Base-by-base conservation (phyloP, 2,329 filamentous ascomycete genomes). In the Botrytis byssoidea region DNA sequence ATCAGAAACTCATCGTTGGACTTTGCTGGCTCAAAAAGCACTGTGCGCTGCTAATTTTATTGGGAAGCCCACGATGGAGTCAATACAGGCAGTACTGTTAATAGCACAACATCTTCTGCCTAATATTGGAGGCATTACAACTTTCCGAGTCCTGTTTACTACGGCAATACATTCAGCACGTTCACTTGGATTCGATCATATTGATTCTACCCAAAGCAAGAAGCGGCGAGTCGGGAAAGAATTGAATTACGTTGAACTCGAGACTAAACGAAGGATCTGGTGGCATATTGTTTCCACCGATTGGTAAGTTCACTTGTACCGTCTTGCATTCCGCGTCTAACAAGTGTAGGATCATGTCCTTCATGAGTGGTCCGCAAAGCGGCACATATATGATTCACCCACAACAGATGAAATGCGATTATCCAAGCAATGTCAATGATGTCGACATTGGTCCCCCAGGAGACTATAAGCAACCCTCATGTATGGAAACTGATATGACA, bases 221-320 rank as follows among this genome's bases (percentile, higher is more conserved):
- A 76, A 66, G 66, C 72, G 46, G 22, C 68, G 75, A 70, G 76
- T 70, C 70, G 77, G 65, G 68, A 72, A 68, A 20, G 25, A 74
- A 16, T 73, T 78, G 25, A 74, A 80, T 46, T 77, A 79, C 25
- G 74, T 82, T 10, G 75, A 77, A n/a, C 76, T 80, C 12, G 83
- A 84, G 66, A 79, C 82, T 4, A 80, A 80, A 40, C 75, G 83
- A 46, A 80, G 83, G n/a, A 75, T 83, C 4, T 84, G 82, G 83
- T 84, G 83, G 83, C 83, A 84, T 76, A 73, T 84, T 12, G 79
- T 78, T 35, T 76, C 80, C 16, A 80, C 79, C 55, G 83, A 84
- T 70, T 84, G 82, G 82, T 81, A 76, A 67, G 77, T 69, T 10
- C 57, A 32, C n/a, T 51, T 22, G 1, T 3, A 46, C 71, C 57